Evolutionary conservation across 139 green algal species (phyloP), one percentile per base, ranked within the genome.

Genomic region (Limnomonas spitsbergensis): DNA sequence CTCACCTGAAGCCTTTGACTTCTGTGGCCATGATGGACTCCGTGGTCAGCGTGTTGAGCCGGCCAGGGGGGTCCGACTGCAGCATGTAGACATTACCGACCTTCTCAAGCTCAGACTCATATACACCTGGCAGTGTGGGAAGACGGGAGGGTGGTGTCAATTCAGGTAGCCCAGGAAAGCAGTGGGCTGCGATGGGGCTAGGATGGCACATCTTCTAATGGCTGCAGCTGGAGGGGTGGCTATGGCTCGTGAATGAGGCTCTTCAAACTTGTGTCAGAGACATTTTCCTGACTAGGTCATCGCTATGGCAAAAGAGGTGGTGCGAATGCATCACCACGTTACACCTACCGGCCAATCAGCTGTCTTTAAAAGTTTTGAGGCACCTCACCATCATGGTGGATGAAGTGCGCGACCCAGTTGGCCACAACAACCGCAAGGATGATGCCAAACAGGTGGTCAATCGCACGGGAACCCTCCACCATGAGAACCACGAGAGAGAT

Each of bases 401-500:
- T 80, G 40, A 87, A 84, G 67, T 94, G 82, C 1, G 86, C 90
- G 29, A 97, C 88, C 73, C 79, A 95, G 85, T 97, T 97, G 84
- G 85, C 85, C 37, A 96, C 85, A 1, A 97, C 84, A 3, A 98
- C 88, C 1, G 90, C 88, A 7, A 94, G 69, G 70, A 97, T 94
- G 77, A 98, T 87, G 40, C 90, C 90, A 76, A 94, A 88, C 56
- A 97, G 75, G 80, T 94, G 97, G 40, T 95, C 82, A 40, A 95
- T 94, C 66, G 85, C 86, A 31, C 83, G 83, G 2, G 92, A 94
- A 69, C 92, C 90, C 78, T 98, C 94, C 36, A 97, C 89, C 76
- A 98, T 84, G 69, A 98, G 90, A 3, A 96, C 91, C 40, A 98
- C 94, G 52, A 98, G 89, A 0, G 88, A 94, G 69, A 98, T 94